These are phyloP conservation scores for Pinus albicaulis DNA, from an alignment of 75 land plant genomes.

Conservation along the genomic window DNA sequence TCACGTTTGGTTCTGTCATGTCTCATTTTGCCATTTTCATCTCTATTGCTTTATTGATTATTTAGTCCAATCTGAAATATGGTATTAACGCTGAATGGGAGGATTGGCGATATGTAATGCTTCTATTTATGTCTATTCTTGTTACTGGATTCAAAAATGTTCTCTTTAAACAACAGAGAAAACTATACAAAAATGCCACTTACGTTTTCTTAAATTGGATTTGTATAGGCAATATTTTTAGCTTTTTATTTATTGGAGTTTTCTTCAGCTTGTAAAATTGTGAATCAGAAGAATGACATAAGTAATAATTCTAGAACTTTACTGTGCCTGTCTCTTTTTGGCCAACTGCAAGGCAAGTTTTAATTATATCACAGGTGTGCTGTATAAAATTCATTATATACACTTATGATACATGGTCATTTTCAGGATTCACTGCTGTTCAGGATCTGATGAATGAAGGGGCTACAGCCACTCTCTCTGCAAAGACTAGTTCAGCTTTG, in stretches of 20 bases:
- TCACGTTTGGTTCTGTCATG: too few relatives aligned
- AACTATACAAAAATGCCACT: too few relatives aligned
- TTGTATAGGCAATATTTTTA: neutral
- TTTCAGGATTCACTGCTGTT: constrained; percentile 59
- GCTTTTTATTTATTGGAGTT: neutral
- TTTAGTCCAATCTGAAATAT: too few relatives aligned
- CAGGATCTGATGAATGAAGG: constrained; percentile 55
- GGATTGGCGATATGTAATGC: too few relatives aligned
- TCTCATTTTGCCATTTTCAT: too few relatives aligned
- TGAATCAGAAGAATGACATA: neutral
- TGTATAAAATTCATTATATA: neutral
- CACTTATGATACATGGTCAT: neutral
- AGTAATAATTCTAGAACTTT: neutral
- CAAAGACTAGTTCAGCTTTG: constrained; percentile 31
- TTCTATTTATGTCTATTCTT: too few relatives aligned
- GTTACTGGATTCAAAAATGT: too few relatives aligned
- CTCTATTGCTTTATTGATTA: too few relatives aligned
- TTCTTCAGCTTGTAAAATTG: neutral
- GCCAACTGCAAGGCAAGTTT: neutral
- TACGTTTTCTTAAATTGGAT: too few relatives aligned
- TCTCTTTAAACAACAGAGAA: too few relatives aligned
- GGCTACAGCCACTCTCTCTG: constrained; percentile 27
- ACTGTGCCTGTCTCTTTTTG: neutral
- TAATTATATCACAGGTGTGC: neutral
- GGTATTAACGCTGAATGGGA: too few relatives aligned